These are phyloP conservation scores for Bromus sterilis DNA, from an alignment of 176 grass and related monocot species.

Conservation along the genomic window DNA sequence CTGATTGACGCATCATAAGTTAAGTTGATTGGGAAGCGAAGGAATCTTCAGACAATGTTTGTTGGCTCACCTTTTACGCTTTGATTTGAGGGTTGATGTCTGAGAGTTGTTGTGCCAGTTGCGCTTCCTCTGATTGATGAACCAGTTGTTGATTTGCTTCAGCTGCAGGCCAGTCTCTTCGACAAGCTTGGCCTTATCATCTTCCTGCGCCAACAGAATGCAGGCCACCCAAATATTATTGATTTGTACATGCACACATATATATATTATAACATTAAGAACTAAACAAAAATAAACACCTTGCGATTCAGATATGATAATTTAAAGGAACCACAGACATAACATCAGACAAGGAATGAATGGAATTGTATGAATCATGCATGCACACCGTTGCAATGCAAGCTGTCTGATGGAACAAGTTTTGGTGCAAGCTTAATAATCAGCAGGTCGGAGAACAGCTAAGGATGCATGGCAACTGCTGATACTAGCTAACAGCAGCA, in stretches of 20 bases:
- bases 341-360: background rate
- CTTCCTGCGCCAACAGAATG: constrained; percentile 53
- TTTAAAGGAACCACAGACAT: background rate
- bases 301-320: background rate
- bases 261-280: background rate
- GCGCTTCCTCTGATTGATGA: constrained; percentile 99
- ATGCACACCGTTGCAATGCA: background rate
- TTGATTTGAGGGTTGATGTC: constrained; percentile 91
- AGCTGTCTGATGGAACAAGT: background rate
- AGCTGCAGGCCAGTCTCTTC: constrained; percentile 97
- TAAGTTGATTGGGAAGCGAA: background rate
- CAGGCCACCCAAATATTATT: background rate
- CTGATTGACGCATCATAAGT: background rate
- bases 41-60: background rate
- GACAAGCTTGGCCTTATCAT: constrained; percentile 97
- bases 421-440: constrained; percentile 15
- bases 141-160: constrained; percentile 99
- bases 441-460: constrained; percentile 26
- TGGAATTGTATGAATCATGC: background rate
- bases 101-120: constrained; percentile 99
- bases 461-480: background rate
- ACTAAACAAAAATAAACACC: background rate
- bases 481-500: background rate
- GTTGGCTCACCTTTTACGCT: constrained; percentile 78
- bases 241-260: background rate